A percentile compares a stretch with the other conserved stretches of the same genome.
Conservation (phyloP, 2,329 filamentous ascomycete species). For the Graphiopsis chlorocephala region DNA sequence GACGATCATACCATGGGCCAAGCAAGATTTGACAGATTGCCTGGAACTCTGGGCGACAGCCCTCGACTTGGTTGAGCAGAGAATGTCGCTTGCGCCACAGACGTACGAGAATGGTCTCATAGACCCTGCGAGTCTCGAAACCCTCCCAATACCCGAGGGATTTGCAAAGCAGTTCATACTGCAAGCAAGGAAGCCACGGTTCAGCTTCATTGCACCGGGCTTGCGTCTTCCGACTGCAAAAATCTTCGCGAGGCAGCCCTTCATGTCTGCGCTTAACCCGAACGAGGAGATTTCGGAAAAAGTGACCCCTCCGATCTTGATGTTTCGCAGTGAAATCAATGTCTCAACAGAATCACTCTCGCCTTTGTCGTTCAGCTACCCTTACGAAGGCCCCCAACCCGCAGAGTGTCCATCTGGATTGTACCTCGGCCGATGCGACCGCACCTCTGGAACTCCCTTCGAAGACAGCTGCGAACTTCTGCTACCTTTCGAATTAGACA, state of each 20-base stretch:
- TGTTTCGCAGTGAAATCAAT: conserved; percentile 22
- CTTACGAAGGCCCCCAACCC: background rate
- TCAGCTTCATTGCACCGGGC: conserved; percentile 17
- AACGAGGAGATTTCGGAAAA: background rate
- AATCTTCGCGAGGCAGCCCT: conserved; percentile 4
- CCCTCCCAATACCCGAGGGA: conserved; percentile 14
- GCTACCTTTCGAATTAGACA: conserved; percentile 6
- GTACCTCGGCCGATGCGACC: conserved; percentile 10
- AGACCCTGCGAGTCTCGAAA: background rate
- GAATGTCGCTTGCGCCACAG: background rate
- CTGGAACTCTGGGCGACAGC: conserved; percentile 12
- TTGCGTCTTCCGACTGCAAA: conserved; percentile 1
- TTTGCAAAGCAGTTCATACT: conserved; percentile 16
- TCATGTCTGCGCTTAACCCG: background rate
- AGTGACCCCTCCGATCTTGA: conserved; percentile 11
- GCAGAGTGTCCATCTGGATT: background rate
- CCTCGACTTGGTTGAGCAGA: conserved; percentile 15
- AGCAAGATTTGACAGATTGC: conserved; percentile 17
- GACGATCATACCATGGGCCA: conserved; percentile 15
- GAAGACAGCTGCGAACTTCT: conserved; percentile 10
- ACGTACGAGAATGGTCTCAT: conserved; percentile 4
- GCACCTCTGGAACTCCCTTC: background rate
- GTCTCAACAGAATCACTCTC: background rate
- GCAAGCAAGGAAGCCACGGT: conserved; percentile 16
- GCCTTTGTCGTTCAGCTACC: background rate